Evolutionary conservation across 768 basidiomycete species (phyloP).

Genomic region (Auricularia cornea): DNA sequence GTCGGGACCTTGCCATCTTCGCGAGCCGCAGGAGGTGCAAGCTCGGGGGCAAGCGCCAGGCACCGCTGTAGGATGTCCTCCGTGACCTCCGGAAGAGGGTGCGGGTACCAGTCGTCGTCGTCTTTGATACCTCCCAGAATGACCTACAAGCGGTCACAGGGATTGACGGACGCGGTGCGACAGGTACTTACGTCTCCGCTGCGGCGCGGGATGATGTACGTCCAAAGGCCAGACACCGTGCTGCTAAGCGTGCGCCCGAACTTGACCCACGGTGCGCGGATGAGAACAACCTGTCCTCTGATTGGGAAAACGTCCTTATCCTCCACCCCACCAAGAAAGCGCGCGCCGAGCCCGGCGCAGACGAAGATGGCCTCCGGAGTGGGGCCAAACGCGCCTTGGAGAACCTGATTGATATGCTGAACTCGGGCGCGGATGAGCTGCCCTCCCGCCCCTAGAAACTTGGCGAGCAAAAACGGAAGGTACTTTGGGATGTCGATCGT

Average conservation of each 20-base stretch:
- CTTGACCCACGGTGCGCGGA: slow-evolving; percentile 42
- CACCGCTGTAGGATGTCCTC: slow-evolving; percentile 45
- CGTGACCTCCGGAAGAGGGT: slow-evolving; percentile 54
- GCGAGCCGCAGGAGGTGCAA: slow-evolving; percentile 8
- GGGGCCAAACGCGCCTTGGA: slow-evolving; percentile 37
- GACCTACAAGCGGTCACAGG: slow-evolving; percentile 15
- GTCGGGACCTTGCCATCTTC: slow-evolving; percentile 17
- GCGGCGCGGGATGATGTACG: slow-evolving; percentile 58
- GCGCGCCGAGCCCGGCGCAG: slow-evolving; percentile 59
- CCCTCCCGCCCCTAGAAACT: slow-evolving; percentile 57
- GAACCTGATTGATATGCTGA: slow-evolving; percentile 61
- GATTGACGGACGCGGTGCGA: neutral
- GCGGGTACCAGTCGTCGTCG: slow-evolving; percentile 61
- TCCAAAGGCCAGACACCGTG: slow-evolving; percentile 31
- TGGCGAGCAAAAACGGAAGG: slow-evolving; percentile 51
- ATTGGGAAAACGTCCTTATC: slow-evolving; percentile 25
- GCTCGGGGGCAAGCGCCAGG: slow-evolving; percentile 26
- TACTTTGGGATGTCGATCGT: slow-evolving; percentile 60
- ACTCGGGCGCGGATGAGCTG: slow-evolving; percentile 47
- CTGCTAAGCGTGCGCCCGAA: slow-evolving; percentile 43
- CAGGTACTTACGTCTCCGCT: slow-evolving; percentile 42
- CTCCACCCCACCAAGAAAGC: slow-evolving; percentile 43
- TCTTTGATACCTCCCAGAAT: slow-evolving; percentile 55
- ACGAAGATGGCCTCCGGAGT: slow-evolving; percentile 49
- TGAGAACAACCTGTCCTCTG: slow-evolving; percentile 25